Base-by-base conservation (phyloP, 176 grass and related monocot genomes). In the Musa troglodytarum region DNA sequence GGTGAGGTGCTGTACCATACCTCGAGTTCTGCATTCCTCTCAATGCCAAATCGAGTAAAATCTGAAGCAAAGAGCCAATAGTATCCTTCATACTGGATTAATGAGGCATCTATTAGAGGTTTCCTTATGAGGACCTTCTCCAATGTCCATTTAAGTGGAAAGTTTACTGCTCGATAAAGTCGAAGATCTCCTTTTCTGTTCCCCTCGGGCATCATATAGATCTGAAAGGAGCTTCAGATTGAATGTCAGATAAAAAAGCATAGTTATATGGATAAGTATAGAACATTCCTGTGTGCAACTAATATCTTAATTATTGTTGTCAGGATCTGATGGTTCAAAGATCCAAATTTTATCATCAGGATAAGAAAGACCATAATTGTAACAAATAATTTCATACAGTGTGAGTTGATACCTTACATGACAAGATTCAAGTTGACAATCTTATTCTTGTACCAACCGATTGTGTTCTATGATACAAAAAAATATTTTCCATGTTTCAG, bases 181-280 rank as follows among this genome's bases (percentile, higher is more conserved):
- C 93, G 83, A 61, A 96, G 83, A 24, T 96, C 87, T 79, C 92
- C 92, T 65, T 90, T 96, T 88, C 92, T 88, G 70, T 84, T 90
- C 53, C 87, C 89, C 58, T 96, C 93, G 50, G 93, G 93, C 93
- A 96, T 96, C 93, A 96, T 92, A 74, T 96, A 96, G 63, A 96
- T 96, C 93, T 96, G 55, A 72, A 77, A 71, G 19, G 21, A 68
- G 51, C 34, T 16, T 83, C 76, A 51, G 53, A 7, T 49, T 69
- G 66, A 69, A 43, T 43, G 34, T 6, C 34, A 43, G 34, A 43
- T 43, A 43, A 3, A 43, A 5, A 5, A 43, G 4, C 34, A 43
- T 43, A 6, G 34, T 43, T 43, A 43, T 43, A 53, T 34, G 14
- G 52, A 64, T 15, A 73, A 53, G 53, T 69, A n/a, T 43, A 21